phyloP scores from a whole-genome alignment of 495 filamentous ascomycete species.

The Penicillium subrubescens region DNA sequence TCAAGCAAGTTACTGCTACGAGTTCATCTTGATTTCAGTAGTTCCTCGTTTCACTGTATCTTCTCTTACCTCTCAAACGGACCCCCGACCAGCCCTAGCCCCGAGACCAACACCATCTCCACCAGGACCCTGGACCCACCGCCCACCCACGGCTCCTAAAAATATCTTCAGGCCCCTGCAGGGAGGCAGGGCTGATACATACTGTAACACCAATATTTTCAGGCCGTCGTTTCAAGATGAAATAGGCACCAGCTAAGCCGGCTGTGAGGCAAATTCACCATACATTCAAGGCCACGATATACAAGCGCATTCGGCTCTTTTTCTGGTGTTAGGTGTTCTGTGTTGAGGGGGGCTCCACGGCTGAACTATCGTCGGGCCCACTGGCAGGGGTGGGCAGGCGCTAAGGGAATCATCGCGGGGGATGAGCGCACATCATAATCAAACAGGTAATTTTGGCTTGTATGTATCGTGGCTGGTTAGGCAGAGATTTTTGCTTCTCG shows the following conservation, averaged over 20 bases:
- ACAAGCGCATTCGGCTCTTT: neutral
- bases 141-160: constrained; percentile 15
- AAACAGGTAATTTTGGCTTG: constrained; percentile 21
- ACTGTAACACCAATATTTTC: neutral
- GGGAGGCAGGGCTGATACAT: neutral
- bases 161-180: constrained; percentile 19
- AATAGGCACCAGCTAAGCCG: neutral
- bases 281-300: neutral
- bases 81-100: neutral
- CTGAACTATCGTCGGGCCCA: constrained; percentile 14
- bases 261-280: neutral
- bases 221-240: neutral
- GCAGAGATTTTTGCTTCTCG: neutral
- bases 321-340: too few relatives aligned
- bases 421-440: constrained; percentile 35
- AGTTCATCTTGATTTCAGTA: too few relatives aligned
- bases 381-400: constrained; percentile 13
- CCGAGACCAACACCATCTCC: constrained; percentile 2
- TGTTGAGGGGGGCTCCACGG: constrained; percentile 9
- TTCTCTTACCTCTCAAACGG: too few relatives aligned
- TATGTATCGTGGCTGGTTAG: constrained; percentile 2
- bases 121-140: constrained; percentile 24
- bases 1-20: too few relatives aligned
- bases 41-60: too few relatives aligned
- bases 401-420: constrained; percentile 29